phyloP scores from a whole-genome alignment of 306 rosid species.

The Malus sieversii region DNA sequence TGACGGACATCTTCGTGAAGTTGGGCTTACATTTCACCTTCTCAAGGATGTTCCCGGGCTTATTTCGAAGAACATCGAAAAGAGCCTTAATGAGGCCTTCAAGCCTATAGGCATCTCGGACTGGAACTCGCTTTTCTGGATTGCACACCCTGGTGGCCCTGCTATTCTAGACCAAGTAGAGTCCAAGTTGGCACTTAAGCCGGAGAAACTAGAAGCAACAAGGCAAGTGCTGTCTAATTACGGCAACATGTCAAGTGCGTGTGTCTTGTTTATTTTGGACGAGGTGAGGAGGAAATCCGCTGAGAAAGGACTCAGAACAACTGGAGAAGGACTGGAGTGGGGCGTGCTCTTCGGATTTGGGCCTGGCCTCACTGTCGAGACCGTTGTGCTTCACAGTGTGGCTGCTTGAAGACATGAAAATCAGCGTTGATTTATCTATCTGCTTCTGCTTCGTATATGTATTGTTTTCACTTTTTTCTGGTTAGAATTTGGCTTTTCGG shows the following conservation, averaged over 20 bases:
- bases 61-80: constrained; percentile 16
- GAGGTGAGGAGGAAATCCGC: constrained; percentile 6
- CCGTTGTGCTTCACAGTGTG: constrained; percentile 13
- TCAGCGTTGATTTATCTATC: not conserved
- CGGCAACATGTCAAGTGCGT: constrained; percentile 17
- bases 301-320: not conserved
- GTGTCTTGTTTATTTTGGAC: constrained; percentile 15
- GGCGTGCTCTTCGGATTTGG: constrained; percentile 21
- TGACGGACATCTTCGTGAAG: not conserved
- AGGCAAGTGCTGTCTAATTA: constrained; percentile 7
- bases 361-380: constrained; percentile 15
- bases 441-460: not conserved
- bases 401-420: not conserved
- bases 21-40: constrained; percentile 6
- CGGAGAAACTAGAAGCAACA: constrained; percentile 2
- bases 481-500: not conserved
- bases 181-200: not conserved
- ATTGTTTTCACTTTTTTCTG: not conserved
- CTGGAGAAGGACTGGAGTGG: constrained; percentile 14
- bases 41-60: constrained; percentile 10
- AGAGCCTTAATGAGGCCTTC: constrained; percentile 11
- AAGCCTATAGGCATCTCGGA: not conserved
- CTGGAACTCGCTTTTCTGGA: constrained; percentile 22
- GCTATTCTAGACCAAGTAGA: constrained; percentile 17
- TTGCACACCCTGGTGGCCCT: constrained; percentile 16